Percentiles rank a stretch among this genome's conserved stretches.
Evolutionary conservation across 2,329 filamentous ascomycete species (phyloP).

Genomic region (Zopfia rhizophila): DNA sequence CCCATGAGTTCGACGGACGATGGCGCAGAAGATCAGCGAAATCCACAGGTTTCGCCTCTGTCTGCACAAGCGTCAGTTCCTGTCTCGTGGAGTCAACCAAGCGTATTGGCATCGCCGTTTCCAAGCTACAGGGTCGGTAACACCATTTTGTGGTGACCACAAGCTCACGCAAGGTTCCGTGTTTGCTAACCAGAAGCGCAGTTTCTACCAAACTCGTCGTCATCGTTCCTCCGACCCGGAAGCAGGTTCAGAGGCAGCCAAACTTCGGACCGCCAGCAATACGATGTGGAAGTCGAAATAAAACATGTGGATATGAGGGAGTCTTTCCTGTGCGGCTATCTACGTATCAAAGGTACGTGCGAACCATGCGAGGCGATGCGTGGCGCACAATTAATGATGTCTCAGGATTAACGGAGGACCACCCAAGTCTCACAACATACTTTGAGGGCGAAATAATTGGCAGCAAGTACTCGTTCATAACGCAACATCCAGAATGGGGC

Average conservation of each 20-base stretch:
- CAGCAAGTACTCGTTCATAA: conserved; percentile 92
- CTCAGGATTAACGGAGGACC: conserved; percentile 89
- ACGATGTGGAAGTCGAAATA: conserved; percentile 96
- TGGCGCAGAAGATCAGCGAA: conserved; percentile 44
- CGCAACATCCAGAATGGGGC: conserved; percentile 89
- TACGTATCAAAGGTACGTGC: conserved; percentile 86
- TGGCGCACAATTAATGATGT: conserved; percentile 26
- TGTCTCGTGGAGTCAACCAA: conserved; percentile 36
- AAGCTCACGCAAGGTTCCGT: neutral
- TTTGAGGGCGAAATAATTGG: conserved; percentile 99
- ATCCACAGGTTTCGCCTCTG: conserved; percentile 44
- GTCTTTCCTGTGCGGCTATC: conserved; percentile 93
- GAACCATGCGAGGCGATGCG: neutral
- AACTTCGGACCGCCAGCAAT: conserved; percentile 90
- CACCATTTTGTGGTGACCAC: conserved; percentile 2
- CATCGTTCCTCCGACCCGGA: conserved; percentile 85
- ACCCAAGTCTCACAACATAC: conserved; percentile 96
- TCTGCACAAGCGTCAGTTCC: conserved; percentile 36
- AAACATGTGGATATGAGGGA: conserved; percentile 96
- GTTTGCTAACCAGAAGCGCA: conserved; percentile 50
- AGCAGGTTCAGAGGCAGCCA: conserved; percentile 92
- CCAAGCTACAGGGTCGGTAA: conserved; percentile 46
- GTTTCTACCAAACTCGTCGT: conserved; percentile 82
- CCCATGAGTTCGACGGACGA: conserved; percentile 51
- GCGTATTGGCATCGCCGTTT: conserved; percentile 42